Evolutionary conservation across 2,329 filamentous ascomycete genomes (phyloP).

Genomic region (Didymella exigua): DNA sequence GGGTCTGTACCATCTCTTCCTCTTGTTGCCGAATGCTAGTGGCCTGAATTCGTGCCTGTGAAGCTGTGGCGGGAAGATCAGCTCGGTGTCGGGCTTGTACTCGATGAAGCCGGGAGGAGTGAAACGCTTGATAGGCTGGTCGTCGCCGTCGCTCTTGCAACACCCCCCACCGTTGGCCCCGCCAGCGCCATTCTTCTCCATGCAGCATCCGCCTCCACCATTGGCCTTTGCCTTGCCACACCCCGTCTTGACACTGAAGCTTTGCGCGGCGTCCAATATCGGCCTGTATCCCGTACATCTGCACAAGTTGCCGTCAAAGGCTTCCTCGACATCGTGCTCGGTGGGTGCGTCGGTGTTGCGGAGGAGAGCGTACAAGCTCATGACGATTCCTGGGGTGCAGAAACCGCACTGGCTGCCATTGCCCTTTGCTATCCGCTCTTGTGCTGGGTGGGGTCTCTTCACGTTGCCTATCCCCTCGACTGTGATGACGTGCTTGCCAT

Average conservation of each 20-base stretch:
- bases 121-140: constrained; percentile 64
- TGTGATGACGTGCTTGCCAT: constrained; percentile 98
- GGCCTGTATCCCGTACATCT: constrained; percentile 94
- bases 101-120: constrained; percentile 91
- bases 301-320: constrained; percentile 95
- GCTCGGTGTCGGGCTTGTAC: constrained; percentile 89
- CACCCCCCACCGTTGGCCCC: constrained; percentile 46
- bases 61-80: constrained; percentile 89
- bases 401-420: constrained; percentile 96
- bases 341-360: constrained; percentile 80
- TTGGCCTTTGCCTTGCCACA: constrained; percentile 64
- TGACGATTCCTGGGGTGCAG: constrained; percentile 96
- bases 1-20: constrained; percentile 91
- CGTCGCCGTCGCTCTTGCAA: constrained; percentile 49
- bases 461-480: constrained; percentile 94
- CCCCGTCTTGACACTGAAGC: constrained; percentile 69
- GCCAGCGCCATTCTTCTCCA: constrained; percentile 57
- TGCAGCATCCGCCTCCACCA: constrained; percentile 73
- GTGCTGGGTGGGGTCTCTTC: constrained; percentile 83
- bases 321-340: constrained; percentile 87
- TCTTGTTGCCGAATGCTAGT: constrained; percentile 89
- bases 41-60: constrained; percentile 82
- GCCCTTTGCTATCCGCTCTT: constrained; percentile 87
- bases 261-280: constrained; percentile 91
- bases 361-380: constrained; percentile 92